Evolutionary conservation across 257 asterid genomes (phyloP).

Genomic region (Ilex aquifolium): DNA sequence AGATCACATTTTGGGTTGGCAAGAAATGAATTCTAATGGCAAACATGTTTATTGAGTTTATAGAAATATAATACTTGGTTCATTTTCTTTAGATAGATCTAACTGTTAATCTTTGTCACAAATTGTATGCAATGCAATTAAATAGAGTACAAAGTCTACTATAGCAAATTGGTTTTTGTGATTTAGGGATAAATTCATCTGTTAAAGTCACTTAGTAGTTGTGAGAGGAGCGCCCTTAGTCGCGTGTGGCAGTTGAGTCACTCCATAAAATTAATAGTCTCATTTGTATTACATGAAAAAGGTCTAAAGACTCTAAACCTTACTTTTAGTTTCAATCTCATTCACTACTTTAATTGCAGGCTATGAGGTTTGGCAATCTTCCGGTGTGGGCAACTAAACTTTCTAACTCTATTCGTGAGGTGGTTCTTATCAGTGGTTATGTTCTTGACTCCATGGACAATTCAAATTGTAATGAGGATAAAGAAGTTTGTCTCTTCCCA

Average conservation of each 20-base stretch:
- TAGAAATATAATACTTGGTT: neutral
- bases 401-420: constrained; percentile 45
- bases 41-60: too few species aligned
- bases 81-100: neutral
- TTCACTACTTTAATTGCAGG: constrained; percentile 34
- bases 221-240: too few species aligned
- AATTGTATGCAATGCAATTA: too few species aligned
- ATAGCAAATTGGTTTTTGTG: too few species aligned
- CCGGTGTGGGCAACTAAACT: constrained; percentile 81
- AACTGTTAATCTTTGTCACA: neutral
- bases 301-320: too few species aligned
- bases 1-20: neutral
- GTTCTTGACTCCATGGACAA: constrained; percentile 16
- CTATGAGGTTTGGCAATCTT: constrained; percentile 91
- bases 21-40: neutral
- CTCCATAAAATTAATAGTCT: too few species aligned
- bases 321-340: neutral
- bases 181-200: too few species aligned
- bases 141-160: too few species aligned
- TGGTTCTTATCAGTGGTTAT: constrained; percentile 19
- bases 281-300: too few species aligned
- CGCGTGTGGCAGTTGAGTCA: too few species aligned
- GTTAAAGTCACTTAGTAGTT: too few species aligned
- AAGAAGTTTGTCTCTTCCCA: constrained; percentile 35
- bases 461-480: constrained; percentile 11